Conservation (phyloP, 805 yeast genomes). For the Saccharomyces paradoxus region DNA sequence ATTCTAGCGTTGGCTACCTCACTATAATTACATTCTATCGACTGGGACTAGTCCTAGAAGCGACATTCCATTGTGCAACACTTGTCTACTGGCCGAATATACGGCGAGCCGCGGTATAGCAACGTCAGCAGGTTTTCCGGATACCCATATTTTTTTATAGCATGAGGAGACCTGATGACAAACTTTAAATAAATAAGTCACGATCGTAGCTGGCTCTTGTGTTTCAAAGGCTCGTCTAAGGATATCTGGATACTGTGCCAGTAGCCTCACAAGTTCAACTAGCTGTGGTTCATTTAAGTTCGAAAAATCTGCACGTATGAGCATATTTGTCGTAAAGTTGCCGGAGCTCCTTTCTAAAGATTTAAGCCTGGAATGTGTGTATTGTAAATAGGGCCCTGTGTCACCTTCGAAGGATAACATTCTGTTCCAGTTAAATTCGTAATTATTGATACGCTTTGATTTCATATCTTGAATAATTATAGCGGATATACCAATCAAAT, state of each 20-base stretch:
- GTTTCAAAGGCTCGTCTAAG: conserved; percentile 75
- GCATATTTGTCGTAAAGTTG: conserved; percentile 37
- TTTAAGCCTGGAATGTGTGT: conserved; percentile 94
- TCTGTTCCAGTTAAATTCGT: conserved; percentile 95
- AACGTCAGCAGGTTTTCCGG: conserved; percentile 83
- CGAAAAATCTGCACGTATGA: conserved; percentile 45
- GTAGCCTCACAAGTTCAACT: conserved; percentile 57
- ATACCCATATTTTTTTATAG: conserved; percentile 92
- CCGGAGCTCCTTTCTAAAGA: conserved; percentile 83
- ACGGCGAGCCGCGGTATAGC: conserved; percentile 89
- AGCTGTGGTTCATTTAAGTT: conserved; percentile 68
- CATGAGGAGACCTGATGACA: conserved; percentile 94
- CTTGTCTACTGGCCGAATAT: conserved; percentile 83
- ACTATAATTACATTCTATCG: conserved; percentile 70
- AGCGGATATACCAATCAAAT: conserved; percentile 90
- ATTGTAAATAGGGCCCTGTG: conserved; percentile 97
- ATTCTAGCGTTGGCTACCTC: neutral
- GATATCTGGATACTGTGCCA: conserved; percentile 88
- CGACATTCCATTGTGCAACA: conserved; percentile 79
- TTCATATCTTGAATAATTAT: conserved; percentile 99
- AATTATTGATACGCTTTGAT: conserved; percentile 91
- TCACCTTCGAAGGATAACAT: conserved; percentile 98
- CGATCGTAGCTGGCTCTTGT: conserved; percentile 87
- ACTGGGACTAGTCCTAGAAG: conserved; percentile 95
- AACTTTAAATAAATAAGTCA: conserved; percentile 84